A percentile compares a stretch with the other conserved stretches of the same genome.
Conservation (phyloP, 2,329 filamentous ascomycete species). For the Arthroderma uncinatum region DNA sequence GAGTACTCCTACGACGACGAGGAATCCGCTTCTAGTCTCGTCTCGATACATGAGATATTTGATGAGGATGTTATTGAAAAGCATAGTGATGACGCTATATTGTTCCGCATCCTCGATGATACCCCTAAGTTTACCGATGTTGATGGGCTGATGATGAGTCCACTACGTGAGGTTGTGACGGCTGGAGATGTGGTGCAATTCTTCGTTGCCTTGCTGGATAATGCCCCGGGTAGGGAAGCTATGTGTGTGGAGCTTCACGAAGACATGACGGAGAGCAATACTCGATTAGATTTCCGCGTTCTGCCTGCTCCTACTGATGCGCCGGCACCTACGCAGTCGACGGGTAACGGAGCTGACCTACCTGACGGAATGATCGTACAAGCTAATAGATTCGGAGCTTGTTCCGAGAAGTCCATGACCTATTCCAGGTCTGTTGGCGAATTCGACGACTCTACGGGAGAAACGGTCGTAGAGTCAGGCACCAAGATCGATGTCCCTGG, state of each 20-base stretch:
- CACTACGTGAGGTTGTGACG: constrained; percentile 30
- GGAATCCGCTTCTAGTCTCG: constrained; percentile 13
- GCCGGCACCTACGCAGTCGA: not conserved
- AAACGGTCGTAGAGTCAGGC: constrained; percentile 1
- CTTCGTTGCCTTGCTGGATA: constrained; percentile 23
- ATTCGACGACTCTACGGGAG: not conserved
- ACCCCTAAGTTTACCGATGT: constrained; percentile 16
- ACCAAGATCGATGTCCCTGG: constrained; percentile 17
- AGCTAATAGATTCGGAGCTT: constrained; percentile 28
- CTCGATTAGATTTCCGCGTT: not conserved
- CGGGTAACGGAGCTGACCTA: not conserved
- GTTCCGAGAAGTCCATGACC: constrained; percentile 32
- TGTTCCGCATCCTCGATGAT: constrained; percentile 9
- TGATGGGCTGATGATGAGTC: constrained; percentile 26
- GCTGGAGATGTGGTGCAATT: constrained; percentile 33
- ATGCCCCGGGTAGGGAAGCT: not conserved
- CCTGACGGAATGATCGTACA: constrained; percentile 18
- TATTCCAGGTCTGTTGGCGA: constrained; percentile 3
- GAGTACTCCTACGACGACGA: constrained; percentile 21
- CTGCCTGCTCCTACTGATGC: not conserved
- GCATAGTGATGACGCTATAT: not conserved
- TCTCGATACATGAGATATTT: constrained; percentile 21
- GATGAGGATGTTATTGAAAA: constrained; percentile 2
- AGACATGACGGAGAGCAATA: not conserved
- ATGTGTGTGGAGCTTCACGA: not conserved